Base-by-base conservation (phyloP, 495 filamentous ascomycete species). In the Terfezia boudieri region DNA sequence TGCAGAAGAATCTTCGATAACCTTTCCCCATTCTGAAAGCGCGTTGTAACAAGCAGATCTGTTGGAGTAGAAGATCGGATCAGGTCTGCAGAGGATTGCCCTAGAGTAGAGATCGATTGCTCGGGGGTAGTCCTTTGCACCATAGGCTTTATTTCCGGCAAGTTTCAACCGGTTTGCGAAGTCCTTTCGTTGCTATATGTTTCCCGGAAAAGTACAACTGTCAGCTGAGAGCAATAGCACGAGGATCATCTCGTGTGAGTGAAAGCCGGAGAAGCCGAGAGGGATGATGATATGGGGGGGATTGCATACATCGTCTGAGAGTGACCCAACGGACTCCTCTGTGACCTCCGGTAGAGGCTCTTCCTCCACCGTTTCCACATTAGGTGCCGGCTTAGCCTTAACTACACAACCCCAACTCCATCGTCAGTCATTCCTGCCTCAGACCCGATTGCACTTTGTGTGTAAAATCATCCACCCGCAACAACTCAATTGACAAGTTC, bases 11-110 rank as follows among this genome's bases (percentile, higher is more conserved):
- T 99, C 90, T 60, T 93, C 92, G 55, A 96, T 81, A 56, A 95
- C 90, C 73, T 92, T 94, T 32, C 89, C 82, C 89, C 89, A 99
- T 53, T 92, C 71, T 36, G 75, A 78, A 58, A 87, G 76, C 51
- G 92, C 87, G 65, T 93, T 96, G 72, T 86, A 94, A 73, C 90
- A 99, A 52, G 90, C 90, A 50, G 92, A 92, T 48, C 90, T 80
- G 71, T 99, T 99, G 49, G 89, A 96, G 75, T 92, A 99, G 75
- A 86, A 99, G 63, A 99, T 85, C 4, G 90, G 86, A 64, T 99
- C 92, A 38, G 86, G 81, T 71, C 86, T 94, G 82, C 90, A 99
- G 36, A 96, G 68, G 60, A 99, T 90, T 26, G 90, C 90, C 70
- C 90, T 83, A 53, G 84, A 81, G 67, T 99, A 99, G 37, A 99